Base-by-base conservation (phyloP, 495 filamentous ascomycete species). In the Trichoderma erinaceum region DNA sequence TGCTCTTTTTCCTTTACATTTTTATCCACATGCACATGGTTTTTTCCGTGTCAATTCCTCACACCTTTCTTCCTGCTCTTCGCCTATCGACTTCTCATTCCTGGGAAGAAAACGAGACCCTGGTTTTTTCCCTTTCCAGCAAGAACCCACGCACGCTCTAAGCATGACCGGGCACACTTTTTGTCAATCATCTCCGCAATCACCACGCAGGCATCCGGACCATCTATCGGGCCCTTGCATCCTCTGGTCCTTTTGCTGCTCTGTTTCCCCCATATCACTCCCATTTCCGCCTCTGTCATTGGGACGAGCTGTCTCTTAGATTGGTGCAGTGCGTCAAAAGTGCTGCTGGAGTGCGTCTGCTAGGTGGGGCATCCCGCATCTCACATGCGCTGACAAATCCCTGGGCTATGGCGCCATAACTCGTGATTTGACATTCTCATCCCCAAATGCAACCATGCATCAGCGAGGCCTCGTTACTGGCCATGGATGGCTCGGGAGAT, bases 361-460 rank as follows among this genome's bases (percentile, higher is more conserved):
- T 3, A n/a, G 21, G 56, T 61, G 56, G 56, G 56, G 56, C 56
- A 61, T 61, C 56, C 56, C 56, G 25, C 56, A 61, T 23, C 4
- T 61, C 56, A 13, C 56, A 61, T 61, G 56, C 18, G 65, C 61
- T 68, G 75, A 73, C 77, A 75, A 79, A 78, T 79, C 32, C 50
- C 67, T 1, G 13, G 74, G 66, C 27, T 72, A 79, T 79, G 76
- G 75, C 77, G 77, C 70, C 69, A 79, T 78, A 76, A 72, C 77
- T 71, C 75, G 77, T 79, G 77, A 79, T 76, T 68, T 68, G 27
- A 23, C 35, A 61, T 25, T 29, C 23, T 61, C 56, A 61, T 61
- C 56, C 25, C 11, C 56, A 32, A 10, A 61, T 32, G 56, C 56
- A 61, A 61, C 56, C 56, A 29, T 61, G 56, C 8, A 12, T 13